phyloP scores from a whole-genome alignment of 805 yeast species.

The Schwanniomyces occidentalis region DNA sequence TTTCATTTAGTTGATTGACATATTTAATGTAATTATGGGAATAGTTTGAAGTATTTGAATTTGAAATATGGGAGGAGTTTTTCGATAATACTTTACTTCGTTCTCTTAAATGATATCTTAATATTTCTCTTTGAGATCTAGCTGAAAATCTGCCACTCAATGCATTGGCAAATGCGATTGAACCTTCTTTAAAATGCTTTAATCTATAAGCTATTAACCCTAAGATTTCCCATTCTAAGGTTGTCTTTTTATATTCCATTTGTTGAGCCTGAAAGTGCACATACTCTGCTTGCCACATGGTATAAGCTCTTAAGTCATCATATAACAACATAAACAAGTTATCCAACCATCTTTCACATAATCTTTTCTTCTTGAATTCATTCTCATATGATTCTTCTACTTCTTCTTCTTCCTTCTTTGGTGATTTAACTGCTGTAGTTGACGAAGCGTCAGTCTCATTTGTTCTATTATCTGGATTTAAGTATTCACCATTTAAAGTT shows the following conservation, averaged over 20 bases:
- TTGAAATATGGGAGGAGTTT: constrained; percentile 17
- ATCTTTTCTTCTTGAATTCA: constrained; percentile 61
- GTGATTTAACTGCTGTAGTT: constrained; percentile 39
- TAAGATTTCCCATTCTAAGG: constrained; percentile 89
- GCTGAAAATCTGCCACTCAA: constrained; percentile 77
- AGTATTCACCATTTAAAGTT: constrained; percentile 10
- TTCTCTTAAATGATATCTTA: constrained; percentile 63
- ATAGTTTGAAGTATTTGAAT: constrained; percentile 7
- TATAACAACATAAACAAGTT: constrained; percentile 66
- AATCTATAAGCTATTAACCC: constrained; percentile 85
- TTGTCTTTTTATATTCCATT: constrained; percentile 70
- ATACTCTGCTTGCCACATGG: constrained; percentile 91
- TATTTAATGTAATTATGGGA: constrained; percentile 39
- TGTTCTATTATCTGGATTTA: constrained; percentile 2
- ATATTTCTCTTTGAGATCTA: constrained; percentile 69
- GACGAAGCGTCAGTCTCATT: constrained; percentile 32
- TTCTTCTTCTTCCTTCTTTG: constrained; percentile 22
- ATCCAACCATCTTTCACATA: constrained; percentile 76
- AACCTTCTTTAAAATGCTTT: constrained; percentile 85
- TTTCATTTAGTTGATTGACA: constrained; percentile 47
- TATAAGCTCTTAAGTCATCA: constrained; percentile 77
- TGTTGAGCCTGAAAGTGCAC: constrained; percentile 89
- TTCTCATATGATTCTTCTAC: constrained; percentile 20
- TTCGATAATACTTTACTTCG: constrained; percentile 35
- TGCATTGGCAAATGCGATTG: constrained; percentile 77